Base-by-base conservation (phyloP, 306 rosid species). In the Rubus parviflorus region DNA sequence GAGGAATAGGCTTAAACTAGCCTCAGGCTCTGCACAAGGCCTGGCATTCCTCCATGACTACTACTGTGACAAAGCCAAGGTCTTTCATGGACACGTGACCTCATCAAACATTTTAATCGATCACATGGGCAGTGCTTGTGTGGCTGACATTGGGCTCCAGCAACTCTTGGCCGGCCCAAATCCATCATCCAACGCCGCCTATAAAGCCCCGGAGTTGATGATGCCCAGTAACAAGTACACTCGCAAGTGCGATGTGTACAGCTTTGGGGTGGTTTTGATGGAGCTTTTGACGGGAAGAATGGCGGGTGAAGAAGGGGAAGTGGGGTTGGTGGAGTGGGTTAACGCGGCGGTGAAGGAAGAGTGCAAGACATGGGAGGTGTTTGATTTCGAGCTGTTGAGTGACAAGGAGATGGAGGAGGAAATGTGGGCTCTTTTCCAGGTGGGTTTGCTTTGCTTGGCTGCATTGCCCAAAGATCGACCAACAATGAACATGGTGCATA, bases 251-350 rank as follows among this genome's bases (percentile, higher is more conserved):
- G 83, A 83, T 38, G 80, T 78, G 5, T 75, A 83, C 35, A 79
- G 77, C 80, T 78, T 69, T 40, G 83, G 86, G 47, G 77, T 79
- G 70, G 79, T 83, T 37, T n/a, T 83, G 74, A 5, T 83, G 40
- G 86, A 78, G 74, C 69, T 83, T 17, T 70, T 78, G 74, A 83
- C 77, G 0, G 86, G 83, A 7, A 78, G 52, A 41, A 38, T 16
- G 54, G 46, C 65, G 14, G 46, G 9, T 1, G 71, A 30, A 23
- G 84, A 75, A 38, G 77, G 71, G 4, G 75, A 75, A 45, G 11
- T 41, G 17, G 13, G 56, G 7, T 4, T 80, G 71, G 75, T 19
- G 65, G 62, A 42, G 25, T 69, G 77, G 76, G 65, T 61, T 49
- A 67, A 6, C 54, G 15, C 35, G 16, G 54, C 64, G 54, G 56